Conservation (phyloP, 768 basidiomycete species). For the Termitomyces sp. region DNA sequence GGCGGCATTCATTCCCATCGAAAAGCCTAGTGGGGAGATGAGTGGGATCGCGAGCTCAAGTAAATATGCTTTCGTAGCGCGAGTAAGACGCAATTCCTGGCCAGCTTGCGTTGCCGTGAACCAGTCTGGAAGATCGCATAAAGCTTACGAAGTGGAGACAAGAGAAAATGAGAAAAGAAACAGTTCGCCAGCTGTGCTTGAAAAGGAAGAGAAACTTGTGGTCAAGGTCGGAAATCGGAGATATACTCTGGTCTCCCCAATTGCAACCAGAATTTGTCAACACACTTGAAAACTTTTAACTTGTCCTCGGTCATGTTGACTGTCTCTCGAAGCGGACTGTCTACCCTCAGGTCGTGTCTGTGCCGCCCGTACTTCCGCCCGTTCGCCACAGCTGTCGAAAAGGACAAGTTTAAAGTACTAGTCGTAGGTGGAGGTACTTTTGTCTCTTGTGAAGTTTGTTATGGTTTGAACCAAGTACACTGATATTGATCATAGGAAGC, state of each 20-base stretch:
- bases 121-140: background rate
- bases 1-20: conserved; percentile 45
- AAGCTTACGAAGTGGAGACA: background rate
- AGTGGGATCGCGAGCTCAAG: conserved; percentile 45
- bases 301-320: conserved; percentile 6
- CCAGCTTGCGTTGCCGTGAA: conserved; percentile 43
- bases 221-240: background rate
- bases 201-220: too few relatives aligned
- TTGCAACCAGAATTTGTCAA: background rate
- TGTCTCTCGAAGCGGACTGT: conserved; percentile 6
- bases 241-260: background rate
- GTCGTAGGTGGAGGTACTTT: conserved; percentile 81
- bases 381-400: conserved; percentile 27
- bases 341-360: background rate
- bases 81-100: conserved; percentile 52
- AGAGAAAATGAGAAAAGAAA: background rate
- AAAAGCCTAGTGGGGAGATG: conserved; percentile 69
- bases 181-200: background rate
- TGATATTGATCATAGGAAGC: conserved; percentile 45
- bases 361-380: conserved; percentile 1
- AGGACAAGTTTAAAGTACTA: conserved; percentile 72
- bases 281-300: background rate
- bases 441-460: background rate
- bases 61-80: conserved; percentile 66
- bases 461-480: background rate